phyloP scores from a whole-genome alignment of 768 basidiomycete species.

The Tulasnella sp. region DNA sequence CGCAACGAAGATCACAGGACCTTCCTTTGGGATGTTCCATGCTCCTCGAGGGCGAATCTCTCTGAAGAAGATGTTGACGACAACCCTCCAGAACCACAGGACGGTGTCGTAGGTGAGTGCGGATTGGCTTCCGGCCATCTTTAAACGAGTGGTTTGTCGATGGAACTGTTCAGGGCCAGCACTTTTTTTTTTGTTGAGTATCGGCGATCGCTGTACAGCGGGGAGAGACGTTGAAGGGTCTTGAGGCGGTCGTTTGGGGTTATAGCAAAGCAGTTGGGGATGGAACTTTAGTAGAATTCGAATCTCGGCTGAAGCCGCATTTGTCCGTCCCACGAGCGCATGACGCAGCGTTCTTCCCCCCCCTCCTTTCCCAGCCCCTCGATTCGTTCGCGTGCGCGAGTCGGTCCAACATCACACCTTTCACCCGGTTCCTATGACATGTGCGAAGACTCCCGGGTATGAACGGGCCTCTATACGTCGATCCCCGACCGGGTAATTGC shows the following conservation, averaged over 20 bases:
- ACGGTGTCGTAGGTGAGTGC: slow-evolving; percentile 65
- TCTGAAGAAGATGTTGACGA: slow-evolving; percentile 76
- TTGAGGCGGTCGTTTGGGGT: slow-evolving; percentile 7
- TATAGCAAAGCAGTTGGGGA: slow-evolving; percentile 4
- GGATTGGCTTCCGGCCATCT: slow-evolving; percentile 1
- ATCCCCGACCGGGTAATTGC: not conserved
- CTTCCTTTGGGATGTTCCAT: slow-evolving; percentile 89
- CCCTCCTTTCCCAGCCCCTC: not conserved
- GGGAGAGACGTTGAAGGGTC: not conserved
- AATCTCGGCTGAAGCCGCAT: not conserved
- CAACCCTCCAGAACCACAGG: slow-evolving; percentile 76
- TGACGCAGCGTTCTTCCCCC: not conserved
- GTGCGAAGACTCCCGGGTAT: not conserved
- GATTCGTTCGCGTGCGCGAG: not conserved
- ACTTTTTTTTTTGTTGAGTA: not conserved
- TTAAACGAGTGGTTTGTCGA: not conserved
- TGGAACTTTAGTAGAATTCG: slow-evolving; percentile 12
- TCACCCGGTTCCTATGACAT: not conserved
- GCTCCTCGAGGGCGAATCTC: slow-evolving; percentile 93
- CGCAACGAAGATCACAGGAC: slow-evolving; percentile 89
- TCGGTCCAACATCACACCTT: not conserved
- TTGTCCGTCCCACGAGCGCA: slow-evolving; percentile 12
- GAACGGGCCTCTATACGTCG: not conserved
- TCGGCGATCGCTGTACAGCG: not conserved
- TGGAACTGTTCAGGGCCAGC: not conserved